A percentile compares a stretch with the other conserved stretches of the same genome.
phyloP scores from a whole-genome alignment of 225 moss, liverwort and hornwort species.

The Ulota crispa region DNA sequence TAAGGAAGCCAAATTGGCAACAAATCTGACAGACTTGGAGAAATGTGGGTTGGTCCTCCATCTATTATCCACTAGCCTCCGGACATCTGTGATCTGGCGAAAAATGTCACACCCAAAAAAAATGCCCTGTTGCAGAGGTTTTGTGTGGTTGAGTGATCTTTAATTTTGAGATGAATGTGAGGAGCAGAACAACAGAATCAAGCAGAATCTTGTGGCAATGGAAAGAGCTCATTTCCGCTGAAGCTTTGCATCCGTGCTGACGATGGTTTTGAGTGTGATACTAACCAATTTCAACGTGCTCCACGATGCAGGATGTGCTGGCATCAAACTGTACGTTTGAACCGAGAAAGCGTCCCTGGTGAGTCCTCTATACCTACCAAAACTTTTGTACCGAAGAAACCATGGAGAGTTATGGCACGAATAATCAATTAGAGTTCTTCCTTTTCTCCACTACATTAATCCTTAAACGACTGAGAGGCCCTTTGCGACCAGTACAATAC shows the following conservation, averaged over 20 bases:
- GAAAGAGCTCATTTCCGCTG: neutral
- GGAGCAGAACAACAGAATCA: neutral
- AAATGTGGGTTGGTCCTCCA: no score
- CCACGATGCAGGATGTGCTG: slow-evolving; percentile 38
- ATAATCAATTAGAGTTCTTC: neutral
- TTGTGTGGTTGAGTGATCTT: neutral
- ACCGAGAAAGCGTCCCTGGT: slow-evolving; percentile 56
- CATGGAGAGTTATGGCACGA: no score
- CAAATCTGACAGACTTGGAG: no score
- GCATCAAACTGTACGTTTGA: slow-evolving; percentile 28
- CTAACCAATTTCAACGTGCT: neutral
- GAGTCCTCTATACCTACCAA: slow-evolving; percentile 19
- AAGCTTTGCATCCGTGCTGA: neutral
- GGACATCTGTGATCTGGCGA: no score
- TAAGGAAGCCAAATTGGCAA: no score
- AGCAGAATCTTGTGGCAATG: neutral
- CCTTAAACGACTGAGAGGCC: no score
- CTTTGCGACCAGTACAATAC: no score
- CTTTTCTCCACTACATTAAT: neutral
- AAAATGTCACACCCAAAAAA: no score
- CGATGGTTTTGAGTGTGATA: neutral
- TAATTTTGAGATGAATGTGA: neutral
- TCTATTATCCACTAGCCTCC: no score
- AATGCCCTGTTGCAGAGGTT: no score
- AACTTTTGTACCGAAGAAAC: neutral